A percentile compares a stretch with the other conserved stretches of the same genome.
These are phyloP conservation scores for Jaminaea rosea DNA, from an alignment of 1,284 basidiomycete species.

Conservation along the genomic window DNA sequence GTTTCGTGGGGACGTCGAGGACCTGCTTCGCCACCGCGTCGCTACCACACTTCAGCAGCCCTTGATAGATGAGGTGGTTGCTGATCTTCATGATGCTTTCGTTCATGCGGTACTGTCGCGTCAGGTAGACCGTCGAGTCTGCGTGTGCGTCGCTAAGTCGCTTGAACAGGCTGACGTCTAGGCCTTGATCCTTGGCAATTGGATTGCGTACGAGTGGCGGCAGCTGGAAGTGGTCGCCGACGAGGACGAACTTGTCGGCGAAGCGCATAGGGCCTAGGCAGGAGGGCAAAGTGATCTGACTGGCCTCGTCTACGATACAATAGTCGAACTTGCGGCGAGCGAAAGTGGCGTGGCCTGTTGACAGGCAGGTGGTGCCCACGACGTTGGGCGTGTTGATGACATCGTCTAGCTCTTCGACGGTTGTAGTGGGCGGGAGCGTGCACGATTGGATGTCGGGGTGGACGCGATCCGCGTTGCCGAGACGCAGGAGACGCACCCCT, in stretches of 20 bases:
- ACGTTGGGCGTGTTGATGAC: constrained; percentile 77
- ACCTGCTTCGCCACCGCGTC: constrained; percentile 59
- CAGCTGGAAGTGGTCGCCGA: constrained; percentile 93
- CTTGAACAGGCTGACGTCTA: constrained; percentile 83
- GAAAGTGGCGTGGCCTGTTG: constrained; percentile 82
- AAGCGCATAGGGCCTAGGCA: constrained; percentile 85
- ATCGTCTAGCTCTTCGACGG: constrained; percentile 51
- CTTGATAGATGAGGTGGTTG: constrained; percentile 77
- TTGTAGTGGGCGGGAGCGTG: constrained; percentile 47
- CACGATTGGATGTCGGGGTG: constrained; percentile 23
- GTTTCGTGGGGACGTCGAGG: constrained; percentile 55
- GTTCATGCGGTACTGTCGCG: constrained; percentile 92
- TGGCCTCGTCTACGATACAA: constrained; percentile 96
- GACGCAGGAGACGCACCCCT: constrained; percentile 57
- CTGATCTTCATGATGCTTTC: constrained; percentile 88
- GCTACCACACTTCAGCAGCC: constrained; percentile 69
- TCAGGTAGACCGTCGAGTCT: constrained; percentile 68
- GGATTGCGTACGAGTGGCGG: constrained; percentile 72
- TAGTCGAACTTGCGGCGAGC: constrained; percentile 73
- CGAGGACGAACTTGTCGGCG: constrained; percentile 81
- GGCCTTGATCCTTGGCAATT: constrained; percentile 65
- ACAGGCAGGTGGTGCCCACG: constrained; percentile 88
- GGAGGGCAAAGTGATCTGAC: constrained; percentile 91
- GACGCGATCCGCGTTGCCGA: constrained; percentile 88
- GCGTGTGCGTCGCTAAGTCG: constrained; percentile 77